Conservation (phyloP, 768 basidiomycete species). For the Trametes gibbosa region DNA sequence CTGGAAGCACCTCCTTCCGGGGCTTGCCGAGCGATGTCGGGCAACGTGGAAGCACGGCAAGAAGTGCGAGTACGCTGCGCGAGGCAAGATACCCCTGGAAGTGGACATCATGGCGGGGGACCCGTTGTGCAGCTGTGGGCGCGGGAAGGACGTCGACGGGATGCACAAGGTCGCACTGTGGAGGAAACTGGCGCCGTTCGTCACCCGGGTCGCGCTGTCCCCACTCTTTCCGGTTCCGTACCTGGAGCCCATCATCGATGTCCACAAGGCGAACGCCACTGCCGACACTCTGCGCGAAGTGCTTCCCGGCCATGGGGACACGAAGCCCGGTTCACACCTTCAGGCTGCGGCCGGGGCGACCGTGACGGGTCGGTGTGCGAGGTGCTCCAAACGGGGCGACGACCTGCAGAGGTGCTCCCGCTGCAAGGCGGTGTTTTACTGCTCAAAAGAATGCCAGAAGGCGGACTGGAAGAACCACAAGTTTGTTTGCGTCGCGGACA, state of each 20-base stretch:
- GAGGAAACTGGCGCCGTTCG: constrained; percentile 40
- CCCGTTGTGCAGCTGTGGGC: constrained; percentile 55
- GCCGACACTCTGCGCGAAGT: too few relatives aligned
- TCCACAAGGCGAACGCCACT: too few relatives aligned
- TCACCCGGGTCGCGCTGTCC: constrained; percentile 48
- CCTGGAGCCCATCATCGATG: constrained; percentile 35
- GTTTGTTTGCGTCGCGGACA: neutral
- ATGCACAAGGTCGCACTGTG: constrained; percentile 36
- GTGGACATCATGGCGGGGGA: neutral
- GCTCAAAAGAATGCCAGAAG: constrained; percentile 43
- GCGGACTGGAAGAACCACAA: constrained; percentile 47
- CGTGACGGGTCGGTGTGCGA: constrained; percentile 21
- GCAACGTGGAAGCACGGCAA: constrained; percentile 44
- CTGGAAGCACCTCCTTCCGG: constrained; percentile 53
- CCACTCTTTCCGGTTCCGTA: constrained; percentile 54
- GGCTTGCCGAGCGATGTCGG: constrained; percentile 52
- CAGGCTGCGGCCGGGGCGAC: too few relatives aligned
- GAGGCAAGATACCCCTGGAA: constrained; percentile 37
- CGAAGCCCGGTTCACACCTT: too few relatives aligned
- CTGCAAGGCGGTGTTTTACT: constrained; percentile 42
- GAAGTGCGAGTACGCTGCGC: constrained; percentile 46
- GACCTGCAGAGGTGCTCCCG: constrained; percentile 32
- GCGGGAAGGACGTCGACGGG: constrained; percentile 39
- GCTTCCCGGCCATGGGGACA: too few relatives aligned
- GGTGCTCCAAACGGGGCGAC: constrained; percentile 24